Base-by-base conservation (phyloP, 208 protist genomes). In the Crithidia mellificae region DNA sequence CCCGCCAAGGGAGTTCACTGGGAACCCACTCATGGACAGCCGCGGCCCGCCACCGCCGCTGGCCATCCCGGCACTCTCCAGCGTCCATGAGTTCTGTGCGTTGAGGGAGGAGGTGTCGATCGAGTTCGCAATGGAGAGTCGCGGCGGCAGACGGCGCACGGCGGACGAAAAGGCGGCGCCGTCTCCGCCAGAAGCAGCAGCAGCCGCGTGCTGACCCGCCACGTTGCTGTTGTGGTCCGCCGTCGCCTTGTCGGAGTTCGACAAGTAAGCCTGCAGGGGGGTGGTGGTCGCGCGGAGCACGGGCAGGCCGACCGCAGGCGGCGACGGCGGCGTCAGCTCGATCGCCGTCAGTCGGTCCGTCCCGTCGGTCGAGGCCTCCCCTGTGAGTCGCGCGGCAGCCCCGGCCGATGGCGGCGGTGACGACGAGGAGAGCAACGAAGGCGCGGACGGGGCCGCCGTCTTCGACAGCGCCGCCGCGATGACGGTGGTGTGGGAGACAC, bases 11-110 rank as follows among this genome's bases (percentile, higher is more conserved):
- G 46, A 47, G 49, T 32, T 63, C 19, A 43, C 4, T 5, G 43
- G 52, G 22, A 57, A 3, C 12, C 43, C 61, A 29, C 51, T 44
- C 43, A 63, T 32, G 19, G 61, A 74, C 11, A 68, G 46, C 0
- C 52, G 58, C 20, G 56, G 56, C n/a, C n/a, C n/a, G n/a, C n/a
- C n/a, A n/a, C n/a, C n/a, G 34, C 34, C 34, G 14, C 30, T n/a
- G 4, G 30, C 6, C 36, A 14, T 8, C 24, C n/a, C 29, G 15
- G 43, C n/a, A n/a, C 53, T 68, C 68, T 68, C 41, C 27, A 63
- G 32, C 20, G 61, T 63, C 44, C 15, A 32, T 25, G 49, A 58
- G 34, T 44, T 59, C 6, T 36, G 30, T 17, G 62, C 50, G 0
- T 30, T 22, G 36, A 38, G 41, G 25, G 49, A 67, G 25, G 62